phyloP scores from a whole-genome alignment of 495 filamentous ascomycete species.

The Parmelia sp. region DNA sequence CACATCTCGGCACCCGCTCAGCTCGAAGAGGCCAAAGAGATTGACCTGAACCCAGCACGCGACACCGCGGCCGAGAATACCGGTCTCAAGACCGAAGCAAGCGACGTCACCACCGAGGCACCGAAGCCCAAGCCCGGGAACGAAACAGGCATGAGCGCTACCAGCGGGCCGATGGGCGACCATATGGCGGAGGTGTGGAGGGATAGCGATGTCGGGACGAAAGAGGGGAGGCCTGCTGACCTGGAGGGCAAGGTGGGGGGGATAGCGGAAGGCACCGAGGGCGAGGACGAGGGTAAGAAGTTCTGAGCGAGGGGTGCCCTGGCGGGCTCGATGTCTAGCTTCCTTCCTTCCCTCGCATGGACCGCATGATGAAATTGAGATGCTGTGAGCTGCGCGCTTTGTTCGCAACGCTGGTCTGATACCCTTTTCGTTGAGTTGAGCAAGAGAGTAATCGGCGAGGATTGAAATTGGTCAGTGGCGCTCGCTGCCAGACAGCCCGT shows the following conservation, averaged over 20 bases:
- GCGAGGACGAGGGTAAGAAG: neutral
- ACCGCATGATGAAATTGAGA: neutral
- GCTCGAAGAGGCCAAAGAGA: constrained; percentile 10
- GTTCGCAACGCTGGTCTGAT: neutral
- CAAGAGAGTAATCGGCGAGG: neutral
- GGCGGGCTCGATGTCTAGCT: neutral
- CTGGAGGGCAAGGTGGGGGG: neutral
- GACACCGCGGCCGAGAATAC: neutral
- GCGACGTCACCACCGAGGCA: neutral
- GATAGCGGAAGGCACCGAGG: neutral
- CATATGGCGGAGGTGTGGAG: constrained; percentile 21
- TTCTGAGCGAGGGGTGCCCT: neutral
- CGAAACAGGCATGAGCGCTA: constrained; percentile 25
- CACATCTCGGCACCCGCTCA: constrained; percentile 9
- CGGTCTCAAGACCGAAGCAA: neutral
- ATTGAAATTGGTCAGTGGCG: neutral
- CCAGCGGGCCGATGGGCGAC: constrained; percentile 24
- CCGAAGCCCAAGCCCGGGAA: neutral
- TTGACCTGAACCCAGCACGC: constrained; percentile 6
- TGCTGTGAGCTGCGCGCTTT: neutral
- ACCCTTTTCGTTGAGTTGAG: neutral
- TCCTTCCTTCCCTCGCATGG: too few species aligned
- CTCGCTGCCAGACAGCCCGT: neutral
- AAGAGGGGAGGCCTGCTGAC: neutral
- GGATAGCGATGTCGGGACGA: neutral